A percentile compares a stretch with the other conserved stretches of the same genome.
Conservation (phyloP, 768 basidiomycete species). For the Rhizopogon vesiculosus region DNA sequence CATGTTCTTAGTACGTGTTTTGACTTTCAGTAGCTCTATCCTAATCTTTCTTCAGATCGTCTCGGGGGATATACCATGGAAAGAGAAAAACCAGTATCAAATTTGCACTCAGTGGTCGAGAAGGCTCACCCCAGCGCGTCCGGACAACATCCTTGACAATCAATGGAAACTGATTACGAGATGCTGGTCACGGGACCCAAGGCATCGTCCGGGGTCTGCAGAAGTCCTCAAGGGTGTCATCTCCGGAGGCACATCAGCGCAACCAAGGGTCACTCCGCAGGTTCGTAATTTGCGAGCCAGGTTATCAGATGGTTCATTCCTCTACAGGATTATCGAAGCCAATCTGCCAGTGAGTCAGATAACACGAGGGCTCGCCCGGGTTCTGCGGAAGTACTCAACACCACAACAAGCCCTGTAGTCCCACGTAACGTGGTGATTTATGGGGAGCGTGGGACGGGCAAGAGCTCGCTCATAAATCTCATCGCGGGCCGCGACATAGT, state of each 20-base stretch:
- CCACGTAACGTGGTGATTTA: constrained; percentile 35
- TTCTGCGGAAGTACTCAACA: too few relatives aligned
- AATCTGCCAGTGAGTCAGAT: too few relatives aligned
- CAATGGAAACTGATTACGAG: not conserved
- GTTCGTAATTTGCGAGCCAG: too few relatives aligned
- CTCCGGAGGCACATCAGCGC: too few relatives aligned
- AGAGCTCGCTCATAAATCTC: constrained; percentile 42
- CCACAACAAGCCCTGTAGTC: too few relatives aligned
- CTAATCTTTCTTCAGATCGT: not conserved
- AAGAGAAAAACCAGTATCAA: not conserved
- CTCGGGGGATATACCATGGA: not conserved
- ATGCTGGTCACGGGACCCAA: not conserved
- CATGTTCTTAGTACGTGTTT: constrained; percentile 3
- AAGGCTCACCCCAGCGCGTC: not conserved
- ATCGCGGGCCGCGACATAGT: constrained; percentile 20
- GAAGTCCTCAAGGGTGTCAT: not conserved
- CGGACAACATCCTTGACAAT: not conserved
- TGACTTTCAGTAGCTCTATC: too few relatives aligned
- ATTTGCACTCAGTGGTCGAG: not conserved
- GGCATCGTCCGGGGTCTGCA: not conserved
- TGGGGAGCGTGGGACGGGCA: constrained; percentile 37
- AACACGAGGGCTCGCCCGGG: too few relatives aligned
- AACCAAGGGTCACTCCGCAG: too few relatives aligned
- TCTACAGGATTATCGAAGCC: too few relatives aligned
- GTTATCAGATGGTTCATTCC: too few relatives aligned